Base-by-base conservation (phyloP, 2,329 filamentous ascomycete species). In the Ophiocordyceps camponoti-leonardi region DNA sequence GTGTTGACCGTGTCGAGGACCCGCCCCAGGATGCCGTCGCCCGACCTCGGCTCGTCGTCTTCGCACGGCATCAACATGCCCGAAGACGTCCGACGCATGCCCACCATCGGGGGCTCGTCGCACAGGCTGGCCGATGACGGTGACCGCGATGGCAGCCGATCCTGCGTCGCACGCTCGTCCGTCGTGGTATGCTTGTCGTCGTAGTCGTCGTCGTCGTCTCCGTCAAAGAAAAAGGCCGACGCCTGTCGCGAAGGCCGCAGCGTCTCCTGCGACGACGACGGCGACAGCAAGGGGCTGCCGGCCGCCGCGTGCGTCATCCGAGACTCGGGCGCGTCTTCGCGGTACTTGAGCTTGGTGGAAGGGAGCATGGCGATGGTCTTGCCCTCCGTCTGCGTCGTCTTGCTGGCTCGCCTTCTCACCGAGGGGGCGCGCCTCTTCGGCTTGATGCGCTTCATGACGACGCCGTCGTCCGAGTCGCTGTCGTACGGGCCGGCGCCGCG, bases 51-150 rank as follows among this genome's bases (percentile, higher is more conserved):
- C 51, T 86, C 83, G 49, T 78, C 78, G 53, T 87, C 82, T 53
- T 87, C 83, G 53, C 81, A 83, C 8, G 86, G 85, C 83, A 93
- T 88, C 55, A 94, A 83, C 85, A 94, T 93, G 53, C 86, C 87
- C 37, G 86, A 92, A 44, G 79, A 71, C 19, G 86, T 93, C 52
- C 87, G 74, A 50, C 81, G 78, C 69, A 93, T 80, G 45, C 80
- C 79, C 18, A 63, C 67, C 23, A 26, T n/a, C n/a, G n/a, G 23
- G 41, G 71, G 66, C 48, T 75, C 71, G 19, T 65, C 67, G n/a
- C 58, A 61, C n/a, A 75, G 60, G 49, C 66, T 71, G 55, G 60
- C 60, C 39, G 67, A 61, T 22, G 73, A 73, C n/a, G 64, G 55
- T 19, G 71, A 67, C 47, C 69, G 66, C 35, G 66, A 65, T n/a